Percentiles rank a stretch among this genome's conserved stretches.
Evolutionary conservation across 306 rosid species (phyloP).

Genomic region (Trifolium repens): DNA sequence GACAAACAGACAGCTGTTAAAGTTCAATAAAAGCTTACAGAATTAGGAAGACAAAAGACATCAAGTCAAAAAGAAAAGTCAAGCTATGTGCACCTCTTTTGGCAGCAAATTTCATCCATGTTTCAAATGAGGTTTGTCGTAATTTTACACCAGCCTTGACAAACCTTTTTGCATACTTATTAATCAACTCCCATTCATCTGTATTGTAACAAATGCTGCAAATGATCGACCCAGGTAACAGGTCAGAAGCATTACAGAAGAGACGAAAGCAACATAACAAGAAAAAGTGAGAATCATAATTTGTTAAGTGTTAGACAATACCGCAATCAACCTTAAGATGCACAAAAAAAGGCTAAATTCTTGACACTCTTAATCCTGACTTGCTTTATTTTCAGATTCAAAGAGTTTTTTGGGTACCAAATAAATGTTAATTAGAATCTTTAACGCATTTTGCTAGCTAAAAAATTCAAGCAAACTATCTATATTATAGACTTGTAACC

Average conservation of each 20-base stretch:
- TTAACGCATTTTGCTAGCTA: background rate
- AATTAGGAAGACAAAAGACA: constrained; percentile 24
- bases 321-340: background rate
- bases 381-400: constrained; percentile 21
- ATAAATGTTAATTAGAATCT: constrained; percentile 14
- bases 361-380: constrained; percentile 4
- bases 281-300: constrained; percentile 19
- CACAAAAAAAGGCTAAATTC: constrained; percentile 7
- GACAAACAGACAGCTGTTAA: constrained; percentile 8
- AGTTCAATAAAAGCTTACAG: constrained; percentile 18
- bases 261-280: constrained; percentile 17
- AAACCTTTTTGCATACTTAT: constrained; percentile 74
- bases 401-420: background rate
- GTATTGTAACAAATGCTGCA: constrained; percentile 84
- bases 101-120: constrained; percentile 81
- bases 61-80: constrained; percentile 27
- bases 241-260: constrained; percentile 40
- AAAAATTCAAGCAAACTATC: constrained; percentile 20
- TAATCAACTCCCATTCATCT: constrained; percentile 72
- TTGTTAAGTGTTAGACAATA: constrained; percentile 23
- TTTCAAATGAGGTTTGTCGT: constrained; percentile 70
- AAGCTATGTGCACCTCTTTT: constrained; percentile 57
- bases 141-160: constrained; percentile 76
- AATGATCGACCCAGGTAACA: constrained; percentile 39
- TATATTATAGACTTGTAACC: constrained; percentile 10